phyloP scores from a whole-genome alignment of 1,284 basidiomycete species.

The Cystobasidium pallidum region DNA sequence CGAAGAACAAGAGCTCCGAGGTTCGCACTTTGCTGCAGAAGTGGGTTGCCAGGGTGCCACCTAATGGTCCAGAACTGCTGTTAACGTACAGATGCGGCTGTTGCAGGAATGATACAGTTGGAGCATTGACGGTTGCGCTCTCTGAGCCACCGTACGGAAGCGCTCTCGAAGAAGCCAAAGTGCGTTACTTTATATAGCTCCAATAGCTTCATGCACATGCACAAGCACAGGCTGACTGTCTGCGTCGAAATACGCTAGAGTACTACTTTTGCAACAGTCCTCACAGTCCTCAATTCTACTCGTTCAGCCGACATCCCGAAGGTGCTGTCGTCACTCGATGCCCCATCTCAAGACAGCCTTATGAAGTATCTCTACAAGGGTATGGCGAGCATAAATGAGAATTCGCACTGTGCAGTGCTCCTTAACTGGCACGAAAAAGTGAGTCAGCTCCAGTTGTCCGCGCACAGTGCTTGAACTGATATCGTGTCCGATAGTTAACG shows the following conservation, averaged over 20 bases:
- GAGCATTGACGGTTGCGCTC: constrained; percentile 71
- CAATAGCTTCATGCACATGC: too few relatives aligned
- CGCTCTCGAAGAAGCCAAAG: constrained; percentile 86
- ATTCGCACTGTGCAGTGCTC: constrained; percentile 63
- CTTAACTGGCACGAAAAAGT: constrained; percentile 97
- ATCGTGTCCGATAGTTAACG: constrained; percentile 68
- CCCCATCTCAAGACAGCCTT: constrained; percentile 83
- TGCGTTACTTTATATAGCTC: too few relatives aligned
- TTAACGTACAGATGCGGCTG: not conserved
- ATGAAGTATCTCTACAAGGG: constrained; percentile 99
- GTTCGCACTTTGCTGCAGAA: constrained; percentile 33
- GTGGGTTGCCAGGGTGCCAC: not conserved
- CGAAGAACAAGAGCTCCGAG: constrained; percentile 37
- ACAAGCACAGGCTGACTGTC: not conserved
- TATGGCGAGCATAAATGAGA: constrained; percentile 76
- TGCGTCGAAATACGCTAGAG: constrained; percentile 60
- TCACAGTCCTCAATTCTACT: constrained; percentile 92
- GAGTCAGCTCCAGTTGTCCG: constrained; percentile 48
- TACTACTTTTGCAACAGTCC: constrained; percentile 77
- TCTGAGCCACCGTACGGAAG: constrained; percentile 80
- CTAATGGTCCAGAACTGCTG: not conserved
- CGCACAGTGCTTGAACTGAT: constrained; percentile 4
- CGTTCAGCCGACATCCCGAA: constrained; percentile 83
- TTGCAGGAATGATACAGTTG: constrained; percentile 70
- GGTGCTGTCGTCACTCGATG: constrained; percentile 73